These are phyloP conservation scores for Penicillium corylophilum DNA, from an alignment of 2,329 filamentous ascomycete species.

Conservation along the genomic window DNA sequence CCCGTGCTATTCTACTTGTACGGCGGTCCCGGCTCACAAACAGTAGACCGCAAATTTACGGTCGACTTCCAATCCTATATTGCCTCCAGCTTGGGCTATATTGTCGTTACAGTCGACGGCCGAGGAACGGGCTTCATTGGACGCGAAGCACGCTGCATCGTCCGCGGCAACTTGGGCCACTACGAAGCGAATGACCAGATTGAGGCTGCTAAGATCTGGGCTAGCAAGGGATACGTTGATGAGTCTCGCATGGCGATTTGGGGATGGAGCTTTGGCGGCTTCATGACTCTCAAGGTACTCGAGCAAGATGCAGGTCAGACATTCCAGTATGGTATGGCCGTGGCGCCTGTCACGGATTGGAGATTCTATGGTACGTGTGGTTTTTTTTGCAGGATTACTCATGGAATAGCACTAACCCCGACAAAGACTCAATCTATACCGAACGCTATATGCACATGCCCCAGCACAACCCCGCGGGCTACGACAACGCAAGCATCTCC, in stretches of 20 bases:
- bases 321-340: constrained; percentile 96
- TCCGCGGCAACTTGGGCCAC: constrained; percentile 79
- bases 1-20: constrained; percentile 95
- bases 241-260: constrained; percentile 81
- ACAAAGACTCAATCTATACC: constrained; percentile 37
- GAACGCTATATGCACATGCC: constrained; percentile 92
- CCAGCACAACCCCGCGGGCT: constrained; percentile 75
- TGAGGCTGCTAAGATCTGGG: constrained; percentile 80
- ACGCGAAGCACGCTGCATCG: constrained; percentile 74
- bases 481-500: constrained; percentile 69
- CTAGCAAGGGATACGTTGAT: constrained; percentile 79
- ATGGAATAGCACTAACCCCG: not conserved
- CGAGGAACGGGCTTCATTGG: constrained; percentile 90
- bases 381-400: not conserved
- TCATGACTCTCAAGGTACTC: constrained; percentile 90
- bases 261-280: constrained; percentile 98
- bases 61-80: constrained; percentile 92
- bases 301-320: constrained; percentile 86
- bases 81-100: constrained; percentile 80
- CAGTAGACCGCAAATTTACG: constrained; percentile 73
- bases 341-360: constrained; percentile 98
- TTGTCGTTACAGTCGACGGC: constrained; percentile 92
- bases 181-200: constrained; percentile 91
- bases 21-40: constrained; percentile 90
- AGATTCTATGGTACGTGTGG: constrained; percentile 67